Evolutionary conservation across 495 filamentous ascomycete genomes (phyloP).

Genomic region (Delitschia confertaspora): DNA sequence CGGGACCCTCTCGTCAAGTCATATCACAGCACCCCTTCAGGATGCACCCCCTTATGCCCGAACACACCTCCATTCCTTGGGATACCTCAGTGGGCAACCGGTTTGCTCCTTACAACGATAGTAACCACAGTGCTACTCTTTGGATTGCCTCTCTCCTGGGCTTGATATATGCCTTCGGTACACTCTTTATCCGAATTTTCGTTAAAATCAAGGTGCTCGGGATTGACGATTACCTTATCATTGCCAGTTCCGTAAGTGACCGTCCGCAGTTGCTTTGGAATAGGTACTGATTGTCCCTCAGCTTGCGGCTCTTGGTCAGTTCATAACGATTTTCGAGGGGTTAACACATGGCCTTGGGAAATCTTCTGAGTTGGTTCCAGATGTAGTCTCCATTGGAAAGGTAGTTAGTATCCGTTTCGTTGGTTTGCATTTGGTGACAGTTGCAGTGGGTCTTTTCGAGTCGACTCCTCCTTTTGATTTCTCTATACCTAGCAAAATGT

Average conservation of each 20-base stretch:
- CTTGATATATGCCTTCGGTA: slow-evolving; percentile 4
- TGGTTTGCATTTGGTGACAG: not conserved
- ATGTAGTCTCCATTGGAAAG: not conserved
- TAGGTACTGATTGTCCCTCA: too few relatives aligned
- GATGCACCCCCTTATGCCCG: not conserved
- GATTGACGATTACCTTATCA: slow-evolving; percentile 4
- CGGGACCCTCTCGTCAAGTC: too few relatives aligned
- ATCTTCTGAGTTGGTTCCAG: not conserved
- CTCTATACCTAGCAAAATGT: slow-evolving; percentile 25
- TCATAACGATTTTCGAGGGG: not conserved
- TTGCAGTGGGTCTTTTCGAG: slow-evolving; percentile 7
- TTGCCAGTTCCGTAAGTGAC: not conserved
- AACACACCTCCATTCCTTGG: not conserved
- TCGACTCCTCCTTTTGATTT: slow-evolving; percentile 15
- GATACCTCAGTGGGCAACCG: slow-evolving; percentile 3
- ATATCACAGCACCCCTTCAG: too few relatives aligned
- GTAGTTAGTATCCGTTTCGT: not conserved
- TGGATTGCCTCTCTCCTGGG: slow-evolving; percentile 6
- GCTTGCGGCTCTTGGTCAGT: not conserved
- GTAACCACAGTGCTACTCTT: slow-evolving; percentile 3
- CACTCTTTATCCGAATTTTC: slow-evolving; percentile 1
- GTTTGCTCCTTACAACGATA: not conserved
- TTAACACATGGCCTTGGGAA: slow-evolving; percentile 4
- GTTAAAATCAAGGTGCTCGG: slow-evolving; percentile 5
- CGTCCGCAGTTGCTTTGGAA: not conserved